Base-by-base conservation (phyloP, 208 protist genomes). In the Acanthamoeba divionensis region DNA sequence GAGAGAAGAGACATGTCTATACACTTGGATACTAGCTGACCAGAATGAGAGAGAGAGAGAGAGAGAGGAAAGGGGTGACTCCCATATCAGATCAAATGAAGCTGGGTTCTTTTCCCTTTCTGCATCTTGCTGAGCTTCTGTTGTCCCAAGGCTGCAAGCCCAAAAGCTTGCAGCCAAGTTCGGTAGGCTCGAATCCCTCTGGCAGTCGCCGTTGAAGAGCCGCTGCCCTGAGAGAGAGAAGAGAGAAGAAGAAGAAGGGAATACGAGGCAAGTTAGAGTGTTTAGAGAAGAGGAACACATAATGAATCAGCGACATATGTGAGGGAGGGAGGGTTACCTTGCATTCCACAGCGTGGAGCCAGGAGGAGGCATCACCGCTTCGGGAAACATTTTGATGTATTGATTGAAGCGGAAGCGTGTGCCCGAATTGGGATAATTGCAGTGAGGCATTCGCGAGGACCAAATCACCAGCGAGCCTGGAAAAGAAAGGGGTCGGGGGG, bases 351-450 rank as follows among this genome's bases (percentile, higher is more conserved):
- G 2, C 13, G 41, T 24, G 7, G 69, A 79, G 44, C 15, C 9
- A 26, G 31, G 15, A 15, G 45, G 31, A 6, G 50, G 54, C 54
- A 65, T 38, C 21, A 85, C 50, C 0, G 21, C 50, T 15, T 26
- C 75, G 1, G 75, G 75, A 12, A 85, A 89, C 80, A 89, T 89
- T 45, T 89, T 89, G 80, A 89, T 18, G 60, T 89, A 89, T 62
- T 89, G 80, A 18, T 33, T 24, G 36, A 33, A 71, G 33, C 80
- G 54, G 44, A 89, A 89, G 36, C 55, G 50, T 26, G 52, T 15
- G 2, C 80, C 44, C 5, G 12, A 15, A 47, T 89, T 89, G 38
- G 80, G 80, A 57, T 71, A 71, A 62, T 89, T 89, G 80, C 80
- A 66, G 31, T 89, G 80, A 6, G 80, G 80, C 80, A 71, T 66